Conservation (phyloP, 2,329 filamentous ascomycete species). For the Saccharata proteae region DNA sequence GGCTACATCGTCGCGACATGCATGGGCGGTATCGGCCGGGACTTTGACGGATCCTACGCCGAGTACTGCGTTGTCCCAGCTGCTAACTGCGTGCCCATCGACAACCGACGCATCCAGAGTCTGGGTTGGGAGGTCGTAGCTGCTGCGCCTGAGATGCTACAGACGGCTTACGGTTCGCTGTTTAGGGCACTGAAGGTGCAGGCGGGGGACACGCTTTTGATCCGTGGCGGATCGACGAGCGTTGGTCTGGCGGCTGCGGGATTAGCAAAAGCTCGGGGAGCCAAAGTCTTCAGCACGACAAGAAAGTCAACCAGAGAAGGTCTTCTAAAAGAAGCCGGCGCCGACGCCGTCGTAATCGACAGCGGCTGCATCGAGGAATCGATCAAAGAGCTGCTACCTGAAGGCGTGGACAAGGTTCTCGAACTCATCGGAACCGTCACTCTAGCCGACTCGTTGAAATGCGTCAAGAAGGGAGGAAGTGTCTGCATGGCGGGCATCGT, state of each 20-base stretch:
- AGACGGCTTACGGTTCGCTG: constrained; percentile 37
- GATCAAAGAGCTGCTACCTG: constrained; percentile 17
- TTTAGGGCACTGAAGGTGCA: constrained; percentile 27
- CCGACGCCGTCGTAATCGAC: constrained; percentile 34
- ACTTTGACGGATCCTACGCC: constrained; percentile 38
- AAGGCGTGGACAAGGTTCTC: constrained; percentile 33
- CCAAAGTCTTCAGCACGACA: constrained; percentile 30
- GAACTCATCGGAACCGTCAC: constrained; percentile 35
- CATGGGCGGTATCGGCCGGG: constrained; percentile 38
- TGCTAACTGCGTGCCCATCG: too few relatives aligned
- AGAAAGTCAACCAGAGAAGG: constrained; percentile 15
- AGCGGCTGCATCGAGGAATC: constrained; percentile 27
- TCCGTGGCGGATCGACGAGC: constrained; percentile 38
- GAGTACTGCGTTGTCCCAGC: constrained; percentile 36
- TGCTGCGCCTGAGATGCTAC: constrained; percentile 39
- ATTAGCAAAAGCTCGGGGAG: constrained; percentile 32
- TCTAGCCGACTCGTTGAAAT: constrained; percentile 32
- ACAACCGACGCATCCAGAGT: too few relatives aligned
- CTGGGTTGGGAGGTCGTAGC: constrained; percentile 33
- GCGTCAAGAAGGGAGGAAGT: constrained; percentile 26
- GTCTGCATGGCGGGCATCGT: constrained; percentile 37
- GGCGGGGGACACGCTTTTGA: constrained; percentile 31
- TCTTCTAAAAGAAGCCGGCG: constrained; percentile 28
- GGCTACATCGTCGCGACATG: constrained; percentile 34
- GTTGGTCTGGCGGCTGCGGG: constrained; percentile 36